Base-by-base conservation (phyloP, 1,139 yeast genomes). In the Yamadazyma kanchanaburiensis region DNA sequence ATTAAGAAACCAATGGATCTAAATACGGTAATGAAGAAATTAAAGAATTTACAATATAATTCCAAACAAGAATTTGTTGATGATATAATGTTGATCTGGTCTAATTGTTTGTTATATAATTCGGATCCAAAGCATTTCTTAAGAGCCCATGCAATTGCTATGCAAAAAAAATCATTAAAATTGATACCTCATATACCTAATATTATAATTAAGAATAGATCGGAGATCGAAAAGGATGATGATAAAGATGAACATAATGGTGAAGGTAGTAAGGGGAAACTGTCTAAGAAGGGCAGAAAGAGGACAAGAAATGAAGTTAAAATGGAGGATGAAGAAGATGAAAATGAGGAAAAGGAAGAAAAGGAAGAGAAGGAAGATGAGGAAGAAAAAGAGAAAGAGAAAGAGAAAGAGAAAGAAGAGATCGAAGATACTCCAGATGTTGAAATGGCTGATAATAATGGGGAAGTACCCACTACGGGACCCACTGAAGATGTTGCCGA, bases 1-100 rank as follows among this genome's bases (percentile, higher is more conserved):
- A 89, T 94, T 46, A 89, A 88, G 47, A 78, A 77, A 35, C 98
- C 99, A 18, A 94, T 94, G 99, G 99, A 94, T 51, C 67, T 94
- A 42, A 89, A 88, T 48, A 89, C 97, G 0, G 96, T 94, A 10
- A 71, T 88, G 80, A 89, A 88, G 48, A 91, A 89, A 51, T 64
- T 94, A 45, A 88, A 88, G 49, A 65, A 74, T 4, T 77, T 86
- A 38, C 89, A 85, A 39, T 91, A 91, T 53, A 75, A 72, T 43
- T 84, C 88, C 27, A 91, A 89, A 48, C 74, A 78, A 39, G 95
- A 85, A 43, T 91, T 91, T 65, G 95, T 88, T 14, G 94, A 85
- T 49, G 98, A 91, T 54, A 63, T 91, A 35, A 85, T 85, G 89
- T 68, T 94, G 33, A 94, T 94, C 21, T 94, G 98, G 98, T 78